A percentile compares a stretch with the other conserved stretches of the same genome.
phyloP scores from a whole-genome alignment of 2,329 filamentous ascomycete species.

The Elsinoe batatas region DNA sequence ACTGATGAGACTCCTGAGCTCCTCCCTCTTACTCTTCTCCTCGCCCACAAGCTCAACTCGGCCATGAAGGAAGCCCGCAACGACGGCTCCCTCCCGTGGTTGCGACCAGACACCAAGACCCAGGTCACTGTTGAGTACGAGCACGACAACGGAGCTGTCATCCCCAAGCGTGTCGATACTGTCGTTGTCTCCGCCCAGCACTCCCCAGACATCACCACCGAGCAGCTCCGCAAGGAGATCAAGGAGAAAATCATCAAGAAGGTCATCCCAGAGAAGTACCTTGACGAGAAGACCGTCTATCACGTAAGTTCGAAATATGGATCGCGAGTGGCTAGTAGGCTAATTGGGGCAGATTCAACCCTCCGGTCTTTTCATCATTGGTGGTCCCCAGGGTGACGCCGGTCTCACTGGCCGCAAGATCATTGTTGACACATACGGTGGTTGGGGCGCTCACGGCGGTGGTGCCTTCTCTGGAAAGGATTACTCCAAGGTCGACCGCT shows the following conservation, averaged over 20 bases:
- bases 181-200: conserved; percentile 96
- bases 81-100: conserved; percentile 80
- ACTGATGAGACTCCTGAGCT: conserved; percentile 98
- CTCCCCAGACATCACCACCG: conserved; percentile 75
- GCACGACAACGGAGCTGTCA: conserved; percentile 87
- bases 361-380: conserved; percentile 97
- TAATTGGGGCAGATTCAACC: conserved; percentile 63
- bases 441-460: conserved; percentile 98
- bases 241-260: conserved; percentile 95
- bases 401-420: conserved; percentile 99
- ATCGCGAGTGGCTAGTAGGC: background rate
- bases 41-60: conserved; percentile 94
- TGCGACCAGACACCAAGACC: conserved; percentile 98
- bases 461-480: conserved; percentile 99
- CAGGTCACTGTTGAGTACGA: conserved; percentile 99
- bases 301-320: conserved; percentile 52
- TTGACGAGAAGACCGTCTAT: conserved; percentile 90
- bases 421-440: conserved; percentile 98
- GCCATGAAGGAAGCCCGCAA: conserved; percentile 86
- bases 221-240: conserved; percentile 88
- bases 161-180: conserved; percentile 88
- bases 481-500: conserved; percentile 99
- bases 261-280: conserved; percentile 83
- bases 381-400: conserved; percentile 96
- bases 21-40: conserved; percentile 83